Conservation (phyloP, 345 rosid genomes). For the Eucalyptus polybractea region DNA sequence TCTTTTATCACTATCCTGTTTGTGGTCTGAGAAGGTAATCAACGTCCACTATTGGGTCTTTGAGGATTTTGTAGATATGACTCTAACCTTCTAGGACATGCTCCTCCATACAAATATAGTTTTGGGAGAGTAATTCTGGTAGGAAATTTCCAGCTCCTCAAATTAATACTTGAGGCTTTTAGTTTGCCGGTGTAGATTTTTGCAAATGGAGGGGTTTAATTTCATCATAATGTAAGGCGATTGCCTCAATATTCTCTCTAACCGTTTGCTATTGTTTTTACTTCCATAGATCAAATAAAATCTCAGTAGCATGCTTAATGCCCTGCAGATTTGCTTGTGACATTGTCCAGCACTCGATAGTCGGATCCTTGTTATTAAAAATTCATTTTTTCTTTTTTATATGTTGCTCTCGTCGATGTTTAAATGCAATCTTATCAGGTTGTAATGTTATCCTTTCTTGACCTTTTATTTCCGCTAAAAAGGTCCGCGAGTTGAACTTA, state of each 20-base stretch:
- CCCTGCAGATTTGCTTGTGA: neutral
- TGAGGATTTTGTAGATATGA: neutral
- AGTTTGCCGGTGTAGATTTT: neutral
- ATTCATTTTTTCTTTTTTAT: neutral
- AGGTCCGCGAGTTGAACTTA: neutral
- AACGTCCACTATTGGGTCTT: neutral
- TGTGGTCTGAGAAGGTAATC: neutral
- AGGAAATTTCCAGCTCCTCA: neutral
- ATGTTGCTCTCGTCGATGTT: neutral
- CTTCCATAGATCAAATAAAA: neutral
- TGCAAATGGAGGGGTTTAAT: neutral
- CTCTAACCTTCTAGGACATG: neutral
- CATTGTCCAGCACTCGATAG: neutral
- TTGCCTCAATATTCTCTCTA: neutral
- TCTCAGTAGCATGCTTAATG: neutral
- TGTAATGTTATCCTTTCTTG: neutral
- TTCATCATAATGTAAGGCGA: neutral
- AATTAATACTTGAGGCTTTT: neutral
- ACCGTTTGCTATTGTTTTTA: neutral
- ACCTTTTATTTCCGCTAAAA: neutral
- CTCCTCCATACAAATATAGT: neutral
- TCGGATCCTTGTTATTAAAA: neutral
- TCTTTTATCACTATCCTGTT: neutral
- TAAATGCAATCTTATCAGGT: neutral
- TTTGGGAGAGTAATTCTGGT: neutral